These are phyloP conservation scores for Thecaphora thlaspeos DNA, from an alignment of 1,284 basidiomycete genomes.

Conservation along the genomic window DNA sequence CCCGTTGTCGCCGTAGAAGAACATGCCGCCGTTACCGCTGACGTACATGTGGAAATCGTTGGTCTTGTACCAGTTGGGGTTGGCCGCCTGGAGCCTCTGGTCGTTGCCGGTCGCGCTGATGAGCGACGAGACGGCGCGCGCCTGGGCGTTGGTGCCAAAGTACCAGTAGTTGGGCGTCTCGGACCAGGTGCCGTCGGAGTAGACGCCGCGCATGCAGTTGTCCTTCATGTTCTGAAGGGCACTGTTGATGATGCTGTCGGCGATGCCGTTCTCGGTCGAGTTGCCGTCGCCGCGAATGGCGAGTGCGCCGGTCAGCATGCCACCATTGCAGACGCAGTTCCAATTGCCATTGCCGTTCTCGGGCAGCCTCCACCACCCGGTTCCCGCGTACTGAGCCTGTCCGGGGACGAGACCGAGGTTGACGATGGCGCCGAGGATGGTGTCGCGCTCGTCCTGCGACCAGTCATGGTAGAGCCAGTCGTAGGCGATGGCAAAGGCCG, in stretches of 20 bases:
- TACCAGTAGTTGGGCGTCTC: slow-evolving; percentile 79
- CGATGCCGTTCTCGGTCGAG: slow-evolving; percentile 76
- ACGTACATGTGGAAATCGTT: slow-evolving; percentile 89
- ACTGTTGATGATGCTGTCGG: slow-evolving; percentile 67
- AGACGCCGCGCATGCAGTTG: slow-evolving; percentile 71
- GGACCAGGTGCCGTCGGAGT: slow-evolving; percentile 82
- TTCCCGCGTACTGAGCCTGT: slow-evolving; percentile 61
- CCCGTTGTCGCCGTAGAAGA: slow-evolving; percentile 89
- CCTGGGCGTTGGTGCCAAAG: slow-evolving; percentile 75
- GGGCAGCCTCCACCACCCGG: slow-evolving; percentile 61
- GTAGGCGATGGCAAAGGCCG: slow-evolving; percentile 71
- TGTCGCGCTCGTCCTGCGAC: slow-evolving; percentile 70
- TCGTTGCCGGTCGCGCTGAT: slow-evolving; percentile 80
- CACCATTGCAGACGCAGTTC: slow-evolving; percentile 96
- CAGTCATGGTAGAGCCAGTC: slow-evolving; percentile 89
- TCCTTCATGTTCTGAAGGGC: slow-evolving; percentile 73
- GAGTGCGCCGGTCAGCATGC: slow-evolving; percentile 82
- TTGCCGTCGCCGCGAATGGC: slow-evolving; percentile 70
- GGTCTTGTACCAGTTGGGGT: slow-evolving; percentile 67
- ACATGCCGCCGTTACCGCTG: slow-evolving; percentile 78
- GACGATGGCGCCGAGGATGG: slow-evolving; percentile 75
- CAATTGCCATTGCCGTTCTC: slow-evolving; percentile 72
- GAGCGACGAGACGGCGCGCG: slow-evolving; percentile 85
- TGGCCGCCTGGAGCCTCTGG: slow-evolving; percentile 68
- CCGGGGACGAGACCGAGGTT: slow-evolving; percentile 66